Conservation (phyloP, 257 asterid genomes). For the Nyctanthes arbortristis region DNA sequence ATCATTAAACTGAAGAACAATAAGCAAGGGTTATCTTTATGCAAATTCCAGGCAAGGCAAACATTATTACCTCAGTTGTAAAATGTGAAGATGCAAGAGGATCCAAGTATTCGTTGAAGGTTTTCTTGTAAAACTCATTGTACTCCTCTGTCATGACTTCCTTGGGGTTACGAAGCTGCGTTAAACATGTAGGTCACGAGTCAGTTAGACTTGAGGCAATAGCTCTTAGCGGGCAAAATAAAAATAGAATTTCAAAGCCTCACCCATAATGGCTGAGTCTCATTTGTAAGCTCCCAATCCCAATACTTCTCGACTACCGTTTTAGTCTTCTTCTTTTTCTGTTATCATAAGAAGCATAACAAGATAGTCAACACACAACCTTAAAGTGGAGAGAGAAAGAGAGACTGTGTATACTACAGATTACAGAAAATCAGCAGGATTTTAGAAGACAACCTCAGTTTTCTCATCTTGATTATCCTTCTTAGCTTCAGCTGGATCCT, state of each 20-base stretch:
- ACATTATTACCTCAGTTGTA: conserved; percentile 74
- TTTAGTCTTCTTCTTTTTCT: conserved; percentile 96
- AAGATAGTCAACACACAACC: neutral
- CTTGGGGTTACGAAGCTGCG: conserved; percentile 93
- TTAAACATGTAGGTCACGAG: conserved; percentile 19
- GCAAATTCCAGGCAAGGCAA: neutral
- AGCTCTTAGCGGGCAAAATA: conserved; percentile 1
- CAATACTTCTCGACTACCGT: conserved; percentile 89
- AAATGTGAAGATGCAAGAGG: conserved; percentile 98
- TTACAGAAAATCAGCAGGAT: neutral
- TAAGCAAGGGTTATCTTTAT: conserved; percentile 4
- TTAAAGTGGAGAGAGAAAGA: conserved; percentile 2
- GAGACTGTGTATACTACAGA: neutral
- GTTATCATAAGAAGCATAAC: conserved; percentile 28
- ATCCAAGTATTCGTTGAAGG: conserved; percentile 87
- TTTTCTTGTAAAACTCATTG: conserved; percentile 85
- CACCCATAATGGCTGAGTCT: conserved; percentile 98
- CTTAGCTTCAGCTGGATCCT: conserved; percentile 74
- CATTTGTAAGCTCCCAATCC: conserved; percentile 98
- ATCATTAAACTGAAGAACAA: neutral
- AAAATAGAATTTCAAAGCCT: conserved; percentile 30
- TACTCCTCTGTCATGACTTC: conserved; percentile 90
- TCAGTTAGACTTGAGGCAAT: conserved; percentile 2
- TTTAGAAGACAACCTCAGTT: conserved; percentile 55
- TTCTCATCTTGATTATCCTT: conserved; percentile 64